phyloP scores from a whole-genome alignment of 1,139 yeast species.

The Sugiyamaella neomexicana region DNA sequence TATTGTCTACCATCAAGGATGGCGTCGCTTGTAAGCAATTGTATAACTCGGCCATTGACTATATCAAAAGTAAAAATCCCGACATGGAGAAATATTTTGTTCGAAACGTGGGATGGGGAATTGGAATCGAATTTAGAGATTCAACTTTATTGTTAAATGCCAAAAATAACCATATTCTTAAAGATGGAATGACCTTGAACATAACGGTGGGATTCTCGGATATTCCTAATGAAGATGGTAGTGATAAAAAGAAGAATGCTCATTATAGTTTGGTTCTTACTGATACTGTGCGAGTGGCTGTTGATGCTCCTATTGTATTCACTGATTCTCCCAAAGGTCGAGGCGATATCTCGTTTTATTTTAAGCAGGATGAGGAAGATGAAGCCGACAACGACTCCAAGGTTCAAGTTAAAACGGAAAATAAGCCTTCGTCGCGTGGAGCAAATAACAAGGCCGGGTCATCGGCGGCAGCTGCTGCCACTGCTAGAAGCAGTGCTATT shows the following conservation, averaged over 20 bases:
- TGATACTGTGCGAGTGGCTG: slow-evolving; percentile 78
- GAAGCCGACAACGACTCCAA: slow-evolving; percentile 29
- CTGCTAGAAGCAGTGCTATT: slow-evolving; percentile 40
- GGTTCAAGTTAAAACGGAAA: slow-evolving; percentile 27
- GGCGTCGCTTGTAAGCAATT: slow-evolving; percentile 68
- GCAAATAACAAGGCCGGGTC: neutral
- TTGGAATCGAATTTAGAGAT: slow-evolving; percentile 90
- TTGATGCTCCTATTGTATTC: slow-evolving; percentile 59
- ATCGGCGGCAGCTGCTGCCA: slow-evolving; percentile 14
- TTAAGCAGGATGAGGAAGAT: slow-evolving; percentile 66
- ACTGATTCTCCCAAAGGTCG: slow-evolving; percentile 74
- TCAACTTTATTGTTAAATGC: slow-evolving; percentile 69
- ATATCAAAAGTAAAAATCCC: slow-evolving; percentile 56
- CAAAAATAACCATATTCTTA: slow-evolving; percentile 68
- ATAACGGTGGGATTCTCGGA: slow-evolving; percentile 76
- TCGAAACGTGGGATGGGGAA: slow-evolving; percentile 84
- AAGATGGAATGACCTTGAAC: slow-evolving; percentile 74
- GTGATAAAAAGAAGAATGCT: slow-evolving; percentile 49
- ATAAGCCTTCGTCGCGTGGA: slow-evolving; percentile 23
- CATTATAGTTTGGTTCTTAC: slow-evolving; percentile 70
- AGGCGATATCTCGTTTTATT: slow-evolving; percentile 78
- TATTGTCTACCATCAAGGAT: slow-evolving; percentile 59
- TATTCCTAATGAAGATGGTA: slow-evolving; percentile 46
- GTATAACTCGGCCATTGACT: slow-evolving; percentile 62
- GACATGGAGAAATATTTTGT: slow-evolving; percentile 65